Evolutionary conservation across 257 asterid species (phyloP).

Genomic region (Solanum piurae): DNA sequence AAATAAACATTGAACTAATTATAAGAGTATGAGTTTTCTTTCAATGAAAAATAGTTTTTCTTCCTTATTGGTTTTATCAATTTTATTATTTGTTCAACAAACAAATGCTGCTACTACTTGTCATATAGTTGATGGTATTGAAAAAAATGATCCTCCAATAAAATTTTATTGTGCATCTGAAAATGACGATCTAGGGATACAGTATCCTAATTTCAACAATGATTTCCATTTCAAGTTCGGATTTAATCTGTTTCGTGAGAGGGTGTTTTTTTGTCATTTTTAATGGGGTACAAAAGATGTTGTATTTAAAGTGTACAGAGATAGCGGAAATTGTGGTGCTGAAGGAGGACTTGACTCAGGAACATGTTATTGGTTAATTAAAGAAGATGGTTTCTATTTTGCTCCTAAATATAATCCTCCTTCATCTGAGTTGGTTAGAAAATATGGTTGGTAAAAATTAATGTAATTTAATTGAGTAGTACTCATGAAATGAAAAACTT

Average conservation of each 20-base stretch:
- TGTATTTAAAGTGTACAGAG: neutral
- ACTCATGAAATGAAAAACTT: too few relatives aligned
- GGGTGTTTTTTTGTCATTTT: neutral
- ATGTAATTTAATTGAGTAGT: neutral
- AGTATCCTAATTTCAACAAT: neutral
- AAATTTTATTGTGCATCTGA: neutral
- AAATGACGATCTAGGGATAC: neutral
- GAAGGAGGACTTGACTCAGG: neutral
- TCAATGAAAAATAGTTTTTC: neutral
- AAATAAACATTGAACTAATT: neutral
- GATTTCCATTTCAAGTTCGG: neutral
- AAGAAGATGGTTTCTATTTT: neutral
- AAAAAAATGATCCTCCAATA: neutral
- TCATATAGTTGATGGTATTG: neutral
- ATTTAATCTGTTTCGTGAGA: fast-evolving
- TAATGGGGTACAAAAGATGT: neutral
- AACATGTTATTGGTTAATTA: neutral
- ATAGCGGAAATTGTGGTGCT: too few relatives aligned
- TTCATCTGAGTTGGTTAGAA: neutral
- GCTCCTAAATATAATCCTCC: neutral
- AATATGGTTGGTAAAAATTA: neutral
- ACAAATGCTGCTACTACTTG: neutral
- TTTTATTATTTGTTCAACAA: neutral
- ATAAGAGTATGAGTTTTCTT: neutral
- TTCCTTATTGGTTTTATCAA: neutral